Conservation (phyloP, 2,329 filamentous ascomycete genomes). For the Colletotrichum zoysiae region DNA sequence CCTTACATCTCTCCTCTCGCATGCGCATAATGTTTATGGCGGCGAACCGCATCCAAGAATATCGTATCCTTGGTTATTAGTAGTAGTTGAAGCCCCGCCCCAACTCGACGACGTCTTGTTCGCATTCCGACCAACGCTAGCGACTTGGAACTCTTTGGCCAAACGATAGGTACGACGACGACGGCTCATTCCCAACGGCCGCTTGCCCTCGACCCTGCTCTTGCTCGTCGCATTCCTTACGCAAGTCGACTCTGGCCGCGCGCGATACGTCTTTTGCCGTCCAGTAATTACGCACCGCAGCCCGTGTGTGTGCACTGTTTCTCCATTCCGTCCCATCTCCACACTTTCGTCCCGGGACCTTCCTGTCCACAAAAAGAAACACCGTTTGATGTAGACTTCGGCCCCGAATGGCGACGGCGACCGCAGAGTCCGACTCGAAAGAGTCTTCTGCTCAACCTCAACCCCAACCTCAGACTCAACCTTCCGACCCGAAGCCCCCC, state of each 20-base stretch:
- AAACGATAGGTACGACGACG: neutral
- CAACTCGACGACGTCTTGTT: slow-evolving; percentile 4
- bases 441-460: slow-evolving; percentile 39
- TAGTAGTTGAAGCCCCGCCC: slow-evolving; percentile 30
- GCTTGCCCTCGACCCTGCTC: slow-evolving; percentile 1
- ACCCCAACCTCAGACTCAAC: slow-evolving; percentile 12
- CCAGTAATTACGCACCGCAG: slow-evolving; percentile 31
- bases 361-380: slow-evolving; percentile 34
- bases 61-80: slow-evolving; percentile 22
- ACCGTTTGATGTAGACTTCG: slow-evolving; percentile 36
- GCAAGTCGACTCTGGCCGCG: neutral
- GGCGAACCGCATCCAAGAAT: slow-evolving; percentile 22
- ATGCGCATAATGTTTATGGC: slow-evolving; percentile 29
- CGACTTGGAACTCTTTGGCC: neutral
- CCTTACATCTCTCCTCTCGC: slow-evolving; percentile 31
- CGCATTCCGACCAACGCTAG: slow-evolving; percentile 21
- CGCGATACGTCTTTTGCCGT: slow-evolving; percentile 15
- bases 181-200: neutral
- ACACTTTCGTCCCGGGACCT: slow-evolving; percentile 23
- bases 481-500: slow-evolving; percentile 21
- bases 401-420: slow-evolving; percentile 42
- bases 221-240: slow-evolving; percentile 4
- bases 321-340: slow-evolving; percentile 29
- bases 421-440: slow-evolving; percentile 42
- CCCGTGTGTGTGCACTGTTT: slow-evolving; percentile 25